Conservation (phyloP, 73 alveolate species). For the Symbiodinium pilosum region DNA sequence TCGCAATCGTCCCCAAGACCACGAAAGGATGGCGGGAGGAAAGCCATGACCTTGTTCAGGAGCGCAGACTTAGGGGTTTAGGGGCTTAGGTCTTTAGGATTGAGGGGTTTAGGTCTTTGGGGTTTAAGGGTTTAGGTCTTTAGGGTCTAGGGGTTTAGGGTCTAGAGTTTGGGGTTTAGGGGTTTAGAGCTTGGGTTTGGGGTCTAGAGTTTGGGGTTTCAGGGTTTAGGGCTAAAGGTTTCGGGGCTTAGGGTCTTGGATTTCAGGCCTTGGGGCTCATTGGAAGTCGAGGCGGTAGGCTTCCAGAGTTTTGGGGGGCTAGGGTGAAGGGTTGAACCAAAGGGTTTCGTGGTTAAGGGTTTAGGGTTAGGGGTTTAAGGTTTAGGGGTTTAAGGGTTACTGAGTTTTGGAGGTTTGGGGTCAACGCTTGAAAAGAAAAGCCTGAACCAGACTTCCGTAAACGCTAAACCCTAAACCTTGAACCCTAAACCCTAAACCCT, state of each 20-base stretch:
- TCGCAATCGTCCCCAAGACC: background rate
- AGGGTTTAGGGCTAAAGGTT: background rate
- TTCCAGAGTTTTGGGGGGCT: too few species aligned
- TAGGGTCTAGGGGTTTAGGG: background rate
- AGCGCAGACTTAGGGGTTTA: background rate
- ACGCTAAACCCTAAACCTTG: background rate
- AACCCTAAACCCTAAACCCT: background rate
- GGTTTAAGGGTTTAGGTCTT: too few species aligned
- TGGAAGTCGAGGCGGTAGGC: too few species aligned
- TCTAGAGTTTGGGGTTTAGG: background rate
- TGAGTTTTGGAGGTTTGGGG: too few species aligned
- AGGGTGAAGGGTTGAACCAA: too few species aligned
- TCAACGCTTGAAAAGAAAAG: background rate
- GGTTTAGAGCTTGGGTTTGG: background rate
- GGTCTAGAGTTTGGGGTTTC: background rate
- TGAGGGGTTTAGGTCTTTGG: too few species aligned
- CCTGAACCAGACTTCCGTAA: background rate
- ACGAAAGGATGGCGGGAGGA: conserved; percentile 69
- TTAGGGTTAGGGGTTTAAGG: background rate
- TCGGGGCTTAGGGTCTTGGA: background rate
- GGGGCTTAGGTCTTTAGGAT: too few species aligned
- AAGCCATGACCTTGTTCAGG: conserved; percentile 70
- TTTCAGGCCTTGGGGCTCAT: background rate
- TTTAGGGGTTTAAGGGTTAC: too few species aligned
- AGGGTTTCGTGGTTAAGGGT: background rate